Evolutionary conservation across 768 basidiomycete species (phyloP).

Genomic region (Lactarius sp.): DNA sequence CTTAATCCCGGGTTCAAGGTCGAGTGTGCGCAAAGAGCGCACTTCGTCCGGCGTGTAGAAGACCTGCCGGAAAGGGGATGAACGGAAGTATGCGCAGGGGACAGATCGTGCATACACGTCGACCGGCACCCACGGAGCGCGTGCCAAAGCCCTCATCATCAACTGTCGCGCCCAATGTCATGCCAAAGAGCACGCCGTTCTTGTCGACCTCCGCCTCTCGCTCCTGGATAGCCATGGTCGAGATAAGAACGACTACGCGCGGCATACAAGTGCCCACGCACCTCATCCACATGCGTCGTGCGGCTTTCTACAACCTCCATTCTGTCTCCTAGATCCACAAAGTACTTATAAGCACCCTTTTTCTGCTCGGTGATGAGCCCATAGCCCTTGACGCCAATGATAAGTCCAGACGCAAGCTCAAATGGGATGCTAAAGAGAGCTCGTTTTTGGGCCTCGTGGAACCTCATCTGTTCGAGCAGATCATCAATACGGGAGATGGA

Average conservation of each 20-base stretch:
- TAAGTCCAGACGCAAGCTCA: constrained; percentile 65
- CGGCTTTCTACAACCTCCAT: constrained; percentile 71
- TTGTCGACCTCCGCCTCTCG: constrained; percentile 37
- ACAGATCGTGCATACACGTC: constrained; percentile 41
- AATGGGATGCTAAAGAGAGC: constrained; percentile 80
- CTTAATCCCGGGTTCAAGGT: constrained; percentile 77
- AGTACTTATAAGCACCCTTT: constrained; percentile 78
- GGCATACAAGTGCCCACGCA: constrained; percentile 30
- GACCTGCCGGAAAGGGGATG: constrained; percentile 43
- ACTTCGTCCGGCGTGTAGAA: constrained; percentile 85
- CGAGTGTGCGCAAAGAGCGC: constrained; percentile 74
- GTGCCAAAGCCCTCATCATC: constrained; percentile 32
- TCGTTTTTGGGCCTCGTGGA: constrained; percentile 79
- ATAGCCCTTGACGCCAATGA: constrained; percentile 87
- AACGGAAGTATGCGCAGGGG: not conserved
- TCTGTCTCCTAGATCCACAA: constrained; percentile 69
- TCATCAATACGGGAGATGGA: constrained; percentile 77
- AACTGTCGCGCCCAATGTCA: constrained; percentile 38
- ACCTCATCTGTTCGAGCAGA: constrained; percentile 72
- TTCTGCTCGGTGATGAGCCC: constrained; percentile 84
- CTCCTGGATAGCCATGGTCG: constrained; percentile 27
- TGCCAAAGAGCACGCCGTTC: constrained; percentile 36
- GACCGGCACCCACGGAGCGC: constrained; percentile 44
- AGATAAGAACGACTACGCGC: not conserved
- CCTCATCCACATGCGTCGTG: constrained; percentile 77